Base-by-base conservation (phyloP, 495 filamentous ascomycete species). In the Rhizodiscina lignyota region DNA sequence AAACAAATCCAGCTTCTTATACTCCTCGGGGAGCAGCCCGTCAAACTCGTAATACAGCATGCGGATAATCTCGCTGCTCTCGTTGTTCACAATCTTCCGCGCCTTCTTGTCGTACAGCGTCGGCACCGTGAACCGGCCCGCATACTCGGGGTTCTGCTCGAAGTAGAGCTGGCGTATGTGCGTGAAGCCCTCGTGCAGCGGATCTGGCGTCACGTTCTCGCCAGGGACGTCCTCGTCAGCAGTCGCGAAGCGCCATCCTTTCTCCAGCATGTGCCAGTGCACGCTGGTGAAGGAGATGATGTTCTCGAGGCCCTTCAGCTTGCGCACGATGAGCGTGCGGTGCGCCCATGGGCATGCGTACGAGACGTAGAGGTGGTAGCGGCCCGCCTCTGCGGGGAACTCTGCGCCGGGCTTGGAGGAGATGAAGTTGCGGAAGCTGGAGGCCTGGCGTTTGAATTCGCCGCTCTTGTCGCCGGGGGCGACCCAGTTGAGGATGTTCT, bases 1-100 rank as follows among this genome's bases (percentile, higher is more conserved):
- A 48, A 74, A 77, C 27, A 79, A 67, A 43, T 75, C 73, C 1
- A 76, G 44, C 21, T 71, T 66, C 24, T 69, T 66, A 54, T 66
- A 69, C 39, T 68, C 37, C 29, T 65, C 58, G 0, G 74, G 69
- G 2, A 91, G 47, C 15, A 85, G 52, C 36, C 72, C 64, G 49
- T 93, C 82, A 49, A 87, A 93, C 38, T 73, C 70, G 39, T 61
- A 49, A 55, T 79, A 78, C 50, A 79, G 63, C 74, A 79, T 79
- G 51, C 74, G 71, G 54, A 89, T 72, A 43, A 92, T 83, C 63
- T 91, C 83, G 40, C 68, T 70, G 45, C 76, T 82, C 64, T 91
- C 83, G 42, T 92, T 91, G 54, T 68, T 85, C 38, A 87, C 83
- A 40, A 87, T 79, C 18, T 66, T 73, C 39, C 72, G 63, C 31